A percentile compares a stretch with the other conserved stretches of the same genome.
phyloP scores from a whole-genome alignment of 495 filamentous ascomycete genomes.

The Podospora fimiseda region DNA sequence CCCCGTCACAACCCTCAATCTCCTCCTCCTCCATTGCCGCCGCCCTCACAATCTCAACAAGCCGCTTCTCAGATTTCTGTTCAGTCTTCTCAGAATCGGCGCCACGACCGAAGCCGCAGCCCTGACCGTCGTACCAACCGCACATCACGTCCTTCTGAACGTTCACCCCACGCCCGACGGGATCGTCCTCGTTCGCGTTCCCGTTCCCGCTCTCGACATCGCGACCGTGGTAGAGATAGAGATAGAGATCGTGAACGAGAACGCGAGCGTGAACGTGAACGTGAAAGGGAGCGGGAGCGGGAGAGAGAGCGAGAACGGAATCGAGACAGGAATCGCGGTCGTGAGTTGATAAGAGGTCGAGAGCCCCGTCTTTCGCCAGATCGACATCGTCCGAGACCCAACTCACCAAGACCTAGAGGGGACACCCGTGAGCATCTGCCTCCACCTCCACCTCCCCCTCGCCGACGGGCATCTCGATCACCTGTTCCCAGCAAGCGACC shows the following conservation, averaged over 20 bases:
- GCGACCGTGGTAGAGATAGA: slow-evolving; percentile 19
- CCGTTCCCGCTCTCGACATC: slow-evolving; percentile 1
- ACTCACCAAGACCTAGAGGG: slow-evolving; percentile 20
- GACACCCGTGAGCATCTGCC: slow-evolving; percentile 7
- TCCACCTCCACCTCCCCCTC: neutral
- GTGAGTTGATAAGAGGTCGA: slow-evolving; percentile 15
- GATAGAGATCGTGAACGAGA: neutral
- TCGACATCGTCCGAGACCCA: slow-evolving; percentile 17
- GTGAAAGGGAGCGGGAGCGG: neutral
- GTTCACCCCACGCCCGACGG: slow-evolving; percentile 20
- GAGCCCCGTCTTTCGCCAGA: slow-evolving; percentile 24
- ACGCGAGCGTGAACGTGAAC: neutral
- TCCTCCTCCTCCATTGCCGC: slow-evolving; percentile 11
- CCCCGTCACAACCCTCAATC: slow-evolving; percentile 3
- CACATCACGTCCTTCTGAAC: slow-evolving; percentile 21
- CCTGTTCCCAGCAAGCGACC: slow-evolving; percentile 34
- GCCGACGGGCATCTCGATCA: slow-evolving; percentile 25
- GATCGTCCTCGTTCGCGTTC: slow-evolving; percentile 29
- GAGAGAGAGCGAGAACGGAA: neutral
- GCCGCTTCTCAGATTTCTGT: slow-evolving; percentile 15
- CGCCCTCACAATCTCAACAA: slow-evolving; percentile 3
- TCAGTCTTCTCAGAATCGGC: slow-evolving; percentile 12
- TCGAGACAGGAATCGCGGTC: neutral
- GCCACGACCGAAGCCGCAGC: slow-evolving; percentile 27
- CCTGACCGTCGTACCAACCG: slow-evolving; percentile 25